Evolutionary conservation across 805 yeast species (phyloP).

Genomic region (Candida boidinii): DNA sequence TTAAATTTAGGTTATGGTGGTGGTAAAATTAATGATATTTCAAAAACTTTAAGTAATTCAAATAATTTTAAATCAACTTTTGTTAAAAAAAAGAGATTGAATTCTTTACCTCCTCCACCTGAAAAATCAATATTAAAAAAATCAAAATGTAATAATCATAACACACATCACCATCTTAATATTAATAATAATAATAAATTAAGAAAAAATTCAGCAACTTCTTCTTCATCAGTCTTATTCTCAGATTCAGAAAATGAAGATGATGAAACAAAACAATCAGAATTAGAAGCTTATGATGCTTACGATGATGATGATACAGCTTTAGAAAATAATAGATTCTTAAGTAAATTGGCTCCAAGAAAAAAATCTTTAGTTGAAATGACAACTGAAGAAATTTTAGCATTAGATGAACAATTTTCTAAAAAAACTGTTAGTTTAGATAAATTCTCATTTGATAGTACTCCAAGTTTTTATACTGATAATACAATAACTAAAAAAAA

Average conservation of each 20-base stretch:
- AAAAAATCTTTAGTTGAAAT: slow-evolving; percentile 41
- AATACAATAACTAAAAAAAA: neutral
- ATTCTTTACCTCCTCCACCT: slow-evolving; percentile 24
- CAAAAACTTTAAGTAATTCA: slow-evolving; percentile 2
- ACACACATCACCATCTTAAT: neutral
- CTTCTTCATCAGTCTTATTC: too few species aligned
- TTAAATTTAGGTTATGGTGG: slow-evolving; percentile 16
- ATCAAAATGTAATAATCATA: slow-evolving; percentile 4
- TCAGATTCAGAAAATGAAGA: neutral
- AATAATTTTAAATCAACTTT: slow-evolving; percentile 8
- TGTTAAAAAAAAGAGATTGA: slow-evolving; percentile 10
- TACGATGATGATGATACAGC: slow-evolving; percentile 3
- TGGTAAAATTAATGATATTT: slow-evolving; percentile 15
- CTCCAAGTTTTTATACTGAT: slow-evolving; percentile 8
- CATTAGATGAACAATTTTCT: slow-evolving; percentile 42
- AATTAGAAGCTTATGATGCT: slow-evolving; percentile 1
- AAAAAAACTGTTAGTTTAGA: slow-evolving; percentile 29
- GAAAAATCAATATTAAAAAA: slow-evolving; percentile 32
- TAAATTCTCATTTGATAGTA: slow-evolving; percentile 35
- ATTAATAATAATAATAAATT: neutral
- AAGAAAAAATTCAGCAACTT: slow-evolving; percentile 6
- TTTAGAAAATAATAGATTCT: neutral
- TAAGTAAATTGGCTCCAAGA: slow-evolving; percentile 12
- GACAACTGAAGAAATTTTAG: slow-evolving; percentile 46
- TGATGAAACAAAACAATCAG: neutral